Evolutionary conservation across 305 asterid species (phyloP), one percentile per base, ranked within the genome.

Genomic region (Plantago coronopus): DNA sequence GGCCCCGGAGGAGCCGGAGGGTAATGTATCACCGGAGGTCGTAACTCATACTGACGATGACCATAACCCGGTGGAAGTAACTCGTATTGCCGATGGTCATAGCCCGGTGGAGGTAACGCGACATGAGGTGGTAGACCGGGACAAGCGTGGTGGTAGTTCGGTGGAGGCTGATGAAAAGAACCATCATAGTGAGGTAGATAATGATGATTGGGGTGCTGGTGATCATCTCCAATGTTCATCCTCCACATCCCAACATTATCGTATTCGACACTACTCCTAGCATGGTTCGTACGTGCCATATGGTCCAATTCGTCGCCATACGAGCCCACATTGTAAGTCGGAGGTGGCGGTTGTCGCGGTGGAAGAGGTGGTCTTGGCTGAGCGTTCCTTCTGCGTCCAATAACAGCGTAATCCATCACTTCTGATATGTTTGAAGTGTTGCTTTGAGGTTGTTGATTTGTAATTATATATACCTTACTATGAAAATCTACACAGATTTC

Each of bases 161-260:
- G 56, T 50, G 34, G 56, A 50, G 56, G 56, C 7, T 31, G 53
- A 10, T 47, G 53, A 23, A 47, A 47, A 13, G 53, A 14, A 17
- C 22, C 53, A 47, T 51, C 8, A 50, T 50, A 17, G 25, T 4
- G 14, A 22, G 22, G 37, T 12, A 13, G 4, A 4, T 37, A 1
- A 31, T 5, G 38, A 31, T 5, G 38, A 31, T 2, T 5, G 7
- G 5, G 38, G 7, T 31, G 7, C 4, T 31, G 38, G 37, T 22
- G 18, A 51, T 51, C 4, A 51, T 51, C 37, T 1, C 57, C 38
- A 51, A 22, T 21, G 14, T 51, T 23, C 18, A 22, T 22, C 22
- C 57, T 51, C 57, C 57, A 51, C 16, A 37, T 22, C 57, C 18
- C 22, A 22, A 37, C 15, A 22, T 21, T 22, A 14, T 2, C 22